Evolutionary conservation across 2,329 filamentous ascomycete species (phyloP).

Genomic region (Epichloe typhina): DNA sequence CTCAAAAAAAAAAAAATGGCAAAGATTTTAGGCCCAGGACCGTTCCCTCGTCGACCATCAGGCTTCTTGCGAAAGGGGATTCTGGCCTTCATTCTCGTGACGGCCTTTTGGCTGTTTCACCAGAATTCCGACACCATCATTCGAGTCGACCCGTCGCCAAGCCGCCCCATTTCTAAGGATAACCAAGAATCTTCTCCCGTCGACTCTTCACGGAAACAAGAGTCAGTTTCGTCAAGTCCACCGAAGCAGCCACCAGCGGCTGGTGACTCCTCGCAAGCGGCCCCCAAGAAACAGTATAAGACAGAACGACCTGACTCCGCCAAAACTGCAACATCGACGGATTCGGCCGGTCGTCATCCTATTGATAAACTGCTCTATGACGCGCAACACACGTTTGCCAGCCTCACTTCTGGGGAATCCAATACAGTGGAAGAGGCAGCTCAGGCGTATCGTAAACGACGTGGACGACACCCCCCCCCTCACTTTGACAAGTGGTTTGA

Average conservation of each 20-base stretch:
- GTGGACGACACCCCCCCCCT: slow-evolving; percentile 47
- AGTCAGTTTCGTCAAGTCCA: background rate
- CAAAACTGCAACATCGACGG: background rate
- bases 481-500: slow-evolving; percentile 48
- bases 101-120: slow-evolving; percentile 18
- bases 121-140: slow-evolving; percentile 7
- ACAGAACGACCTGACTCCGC: slow-evolving; percentile 1
- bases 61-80: slow-evolving; percentile 29
- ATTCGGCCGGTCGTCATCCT: slow-evolving; percentile 24
- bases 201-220: background rate
- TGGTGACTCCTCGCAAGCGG: background rate
- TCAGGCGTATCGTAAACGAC: slow-evolving; percentile 40
- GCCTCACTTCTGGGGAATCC: slow-evolving; percentile 30
- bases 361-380: slow-evolving; percentile 38
- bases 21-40: slow-evolving; percentile 6
- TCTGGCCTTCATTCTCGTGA: slow-evolving; percentile 22
- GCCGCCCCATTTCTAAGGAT: background rate
- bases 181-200: background rate
- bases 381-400: slow-evolving; percentile 27
- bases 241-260: background rate
- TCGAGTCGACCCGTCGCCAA: background rate
- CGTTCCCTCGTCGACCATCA: slow-evolving; percentile 16
- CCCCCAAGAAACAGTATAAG: background rate
- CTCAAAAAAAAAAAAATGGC: slow-evolving; percentile 1
- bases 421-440: slow-evolving; percentile 40